Evolutionary conservation across 2,329 filamentous ascomycete species (phyloP).

Genomic region (Ciborinia camelliae): DNA sequence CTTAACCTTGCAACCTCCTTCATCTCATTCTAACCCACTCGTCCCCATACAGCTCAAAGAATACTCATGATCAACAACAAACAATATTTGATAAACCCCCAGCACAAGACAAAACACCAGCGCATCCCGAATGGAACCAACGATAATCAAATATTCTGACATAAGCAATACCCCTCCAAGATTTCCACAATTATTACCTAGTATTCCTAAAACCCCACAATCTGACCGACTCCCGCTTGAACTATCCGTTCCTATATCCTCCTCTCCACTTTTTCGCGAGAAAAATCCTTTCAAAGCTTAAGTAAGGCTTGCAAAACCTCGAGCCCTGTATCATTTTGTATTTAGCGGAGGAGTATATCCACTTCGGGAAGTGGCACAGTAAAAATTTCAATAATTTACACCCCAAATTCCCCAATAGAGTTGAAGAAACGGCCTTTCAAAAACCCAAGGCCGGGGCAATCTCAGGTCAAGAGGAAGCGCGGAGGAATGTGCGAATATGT

Average conservation of each 20-base stretch:
- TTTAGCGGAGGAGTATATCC: background rate
- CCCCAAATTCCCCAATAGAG: background rate
- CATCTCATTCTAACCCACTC: background rate
- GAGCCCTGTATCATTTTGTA: background rate
- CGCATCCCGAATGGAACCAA: background rate
- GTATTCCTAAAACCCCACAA: slow-evolving; percentile 7
- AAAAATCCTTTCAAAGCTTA: background rate
- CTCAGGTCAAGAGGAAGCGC: background rate
- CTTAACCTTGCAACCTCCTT: background rate
- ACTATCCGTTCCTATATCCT: background rate
- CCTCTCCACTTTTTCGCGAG: slow-evolving; percentile 1
- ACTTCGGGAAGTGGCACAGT: slow-evolving; percentile 3
- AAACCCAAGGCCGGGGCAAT: background rate
- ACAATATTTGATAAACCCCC: background rate
- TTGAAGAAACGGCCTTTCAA: background rate
- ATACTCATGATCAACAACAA: background rate
- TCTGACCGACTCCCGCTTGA: slow-evolving; percentile 12
- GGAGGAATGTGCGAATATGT: background rate
- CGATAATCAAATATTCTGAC: background rate
- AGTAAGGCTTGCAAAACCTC: background rate
- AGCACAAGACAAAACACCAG: background rate
- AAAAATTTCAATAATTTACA: background rate
- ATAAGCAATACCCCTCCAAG: slow-evolving; percentile 9
- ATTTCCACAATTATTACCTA: background rate
- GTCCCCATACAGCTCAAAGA: background rate